Base-by-base conservation (phyloP, 2,329 filamentous ascomycete genomes). In the Leptographium galeiforme region DNA sequence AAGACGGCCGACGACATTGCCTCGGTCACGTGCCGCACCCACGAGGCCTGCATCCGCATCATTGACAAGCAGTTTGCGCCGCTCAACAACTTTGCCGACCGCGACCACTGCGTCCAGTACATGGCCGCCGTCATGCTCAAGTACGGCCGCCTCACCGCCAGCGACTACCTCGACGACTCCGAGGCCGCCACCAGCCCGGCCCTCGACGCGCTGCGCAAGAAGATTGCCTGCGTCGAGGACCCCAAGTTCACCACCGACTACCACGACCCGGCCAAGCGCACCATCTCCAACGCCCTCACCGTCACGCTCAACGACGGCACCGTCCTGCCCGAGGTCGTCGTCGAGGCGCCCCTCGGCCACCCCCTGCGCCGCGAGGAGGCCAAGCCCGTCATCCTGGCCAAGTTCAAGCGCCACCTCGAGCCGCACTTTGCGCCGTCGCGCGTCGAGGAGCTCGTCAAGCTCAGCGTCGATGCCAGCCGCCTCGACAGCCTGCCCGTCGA, bases 11-110 rank as follows among this genome's bases (percentile, higher is more conserved):
- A 85, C 61, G 91, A 98, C 70, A 95, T 98, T 75, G 91, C 95
- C 75, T 79, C 79, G 57, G 81, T 98, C 64, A 89, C 85, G 62
- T 95, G 91, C 81, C 85, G 93, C 63, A 98, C 93, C 10, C 93
- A 98, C 75, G 93, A 98, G 73, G 93, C 93, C 55, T 97, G 93
- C 75, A 82, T 98, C 67, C 89, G 93, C 64, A 98, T 98, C 73
- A 98, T 98, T 65, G 93, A 98, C 81, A 98, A 98, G 80, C 93
- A 98, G 74, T 51, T 52, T n/a, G 57, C 57, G 12, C 84, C 90
- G 63, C 95, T 98, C 88, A 90, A 96, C 77, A 98, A 98, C 82
- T 98, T 97, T 66, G 93, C 93, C 66, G 93, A 98, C 74, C 89
- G 93, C 66, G 93, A 98, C 72, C 93, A 98, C 80, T 98, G 93